Evolutionary conservation across 2,329 filamentous ascomycete species (phyloP).

Genomic region (Cryoendolithus antarcticus): DNA sequence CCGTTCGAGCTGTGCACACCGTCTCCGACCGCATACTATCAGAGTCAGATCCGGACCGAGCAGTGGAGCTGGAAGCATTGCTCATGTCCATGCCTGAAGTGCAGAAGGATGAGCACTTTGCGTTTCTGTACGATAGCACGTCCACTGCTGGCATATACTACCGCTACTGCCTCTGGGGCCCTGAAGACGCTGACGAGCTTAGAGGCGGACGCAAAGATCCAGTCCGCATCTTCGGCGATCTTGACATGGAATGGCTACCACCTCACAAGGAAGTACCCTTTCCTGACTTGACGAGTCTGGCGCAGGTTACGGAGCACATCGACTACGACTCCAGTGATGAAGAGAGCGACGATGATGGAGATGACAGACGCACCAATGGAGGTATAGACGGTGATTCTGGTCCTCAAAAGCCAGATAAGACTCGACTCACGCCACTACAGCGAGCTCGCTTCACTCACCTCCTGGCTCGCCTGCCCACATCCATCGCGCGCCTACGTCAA

Average conservation of each 20-base stretch:
- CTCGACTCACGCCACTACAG: constrained; percentile 65
- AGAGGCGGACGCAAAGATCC: constrained; percentile 18
- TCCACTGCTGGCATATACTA: constrained; percentile 79
- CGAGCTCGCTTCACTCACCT: constrained; percentile 77
- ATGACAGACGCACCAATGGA: constrained; percentile 30
- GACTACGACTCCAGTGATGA: constrained; percentile 83
- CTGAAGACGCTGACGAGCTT: constrained; percentile 29
- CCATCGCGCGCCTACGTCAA: constrained; percentile 60
- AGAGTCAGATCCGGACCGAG: constrained; percentile 36
- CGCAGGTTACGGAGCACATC: constrained; percentile 69
- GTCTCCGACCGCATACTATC: constrained; percentile 68
- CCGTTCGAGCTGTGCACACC: constrained; percentile 74
- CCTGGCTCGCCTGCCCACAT: constrained; percentile 68
- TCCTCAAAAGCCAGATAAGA: constrained; percentile 28
- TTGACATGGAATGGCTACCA: constrained; percentile 62
- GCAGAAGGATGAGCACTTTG: constrained; percentile 78
- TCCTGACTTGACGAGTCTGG: constrained; percentile 45
- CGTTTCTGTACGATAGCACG: constrained; percentile 82
- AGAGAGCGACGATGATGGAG: constrained; percentile 52
- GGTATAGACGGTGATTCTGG: constrained; percentile 28
- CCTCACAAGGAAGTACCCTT: constrained; percentile 64
- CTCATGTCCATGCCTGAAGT: constrained; percentile 80
- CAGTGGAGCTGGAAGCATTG: constrained; percentile 79
- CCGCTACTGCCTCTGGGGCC: constrained; percentile 72
- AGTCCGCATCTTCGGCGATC: constrained; percentile 52